These are phyloP conservation scores for Zasmidium citrigriseum DNA, from an alignment of 2,329 filamentous ascomycete species.

Conservation along the genomic window DNA sequence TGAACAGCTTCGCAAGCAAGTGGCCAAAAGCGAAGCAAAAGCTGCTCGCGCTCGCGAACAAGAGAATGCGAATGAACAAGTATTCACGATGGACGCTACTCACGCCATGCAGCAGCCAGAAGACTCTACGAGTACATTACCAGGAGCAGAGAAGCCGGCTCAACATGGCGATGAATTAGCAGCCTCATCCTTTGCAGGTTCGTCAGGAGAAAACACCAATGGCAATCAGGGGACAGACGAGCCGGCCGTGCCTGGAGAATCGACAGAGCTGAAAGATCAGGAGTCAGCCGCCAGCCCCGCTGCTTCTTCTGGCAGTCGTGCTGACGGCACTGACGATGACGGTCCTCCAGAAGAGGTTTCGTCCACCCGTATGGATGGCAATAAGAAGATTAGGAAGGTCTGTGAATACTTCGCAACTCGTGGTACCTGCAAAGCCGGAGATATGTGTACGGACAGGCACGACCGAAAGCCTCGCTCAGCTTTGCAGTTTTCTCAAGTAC, in stretches of 20 bases:
- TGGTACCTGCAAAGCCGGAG: conserved; percentile 36
- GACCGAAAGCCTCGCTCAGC: conserved; percentile 18
- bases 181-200: no score
- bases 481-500: neutral
- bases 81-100: neutral
- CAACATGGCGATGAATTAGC: no score
- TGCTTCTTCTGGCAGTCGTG: conserved; percentile 17
- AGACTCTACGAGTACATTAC: no score
- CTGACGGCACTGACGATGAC: conserved; percentile 33
- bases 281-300: conserved; percentile 34
- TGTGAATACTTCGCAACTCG: conserved; percentile 35
- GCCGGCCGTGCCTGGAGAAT: no score
- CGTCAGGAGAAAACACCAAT: no score
- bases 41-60: conserved; percentile 2
- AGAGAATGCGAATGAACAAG: neutral
- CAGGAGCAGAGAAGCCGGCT: no score
- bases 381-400: conserved; percentile 7
- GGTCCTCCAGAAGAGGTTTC: conserved; percentile 40
- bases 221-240: no score
- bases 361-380: conserved; percentile 33
- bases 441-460: conserved; percentile 36
- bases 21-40: conserved; percentile 18
- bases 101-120: no score
- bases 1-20: conserved; percentile 36
- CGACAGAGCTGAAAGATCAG: no score